Evolutionary conservation across 108 stramenopile species (phyloP).

Genomic region (Pseudonitzschia pungens): DNA sequence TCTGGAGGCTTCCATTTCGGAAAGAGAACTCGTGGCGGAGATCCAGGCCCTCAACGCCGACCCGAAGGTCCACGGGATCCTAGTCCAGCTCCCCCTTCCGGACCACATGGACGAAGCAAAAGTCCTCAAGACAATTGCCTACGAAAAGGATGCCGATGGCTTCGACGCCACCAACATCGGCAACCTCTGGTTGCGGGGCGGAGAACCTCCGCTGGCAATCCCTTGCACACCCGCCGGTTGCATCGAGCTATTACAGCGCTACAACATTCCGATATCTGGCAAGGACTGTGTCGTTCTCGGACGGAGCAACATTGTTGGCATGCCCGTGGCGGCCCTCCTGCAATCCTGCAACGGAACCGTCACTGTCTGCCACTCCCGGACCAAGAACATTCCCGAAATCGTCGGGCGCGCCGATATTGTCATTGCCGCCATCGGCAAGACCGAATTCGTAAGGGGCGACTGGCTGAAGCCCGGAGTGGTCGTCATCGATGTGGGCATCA

Average conservation of each 20-base stretch:
- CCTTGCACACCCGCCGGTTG: constrained; percentile 89
- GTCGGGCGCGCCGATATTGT: constrained; percentile 91
- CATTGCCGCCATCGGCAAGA: constrained; percentile 89
- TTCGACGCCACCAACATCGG: constrained; percentile 88
- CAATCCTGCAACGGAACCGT: constrained; percentile 88
- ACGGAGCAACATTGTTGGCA: constrained; percentile 80
- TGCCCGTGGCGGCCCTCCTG: constrained; percentile 89
- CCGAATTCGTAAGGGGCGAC: constrained; percentile 77
- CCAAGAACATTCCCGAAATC: constrained; percentile 63
- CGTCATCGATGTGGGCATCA: constrained; percentile 97
- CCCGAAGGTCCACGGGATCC: constrained; percentile 86
- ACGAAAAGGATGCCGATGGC: constrained; percentile 93
- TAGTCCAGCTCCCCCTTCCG: constrained; percentile 95
- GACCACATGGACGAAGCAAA: constrained; percentile 74
- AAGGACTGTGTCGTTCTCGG: constrained; percentile 93
- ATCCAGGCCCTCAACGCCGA: constrained; percentile 78
- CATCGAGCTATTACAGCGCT: constrained; percentile 91
- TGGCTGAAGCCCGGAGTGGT: constrained; percentile 94
- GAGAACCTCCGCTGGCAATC: constrained; percentile 54
- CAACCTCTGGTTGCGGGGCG: constrained; percentile 48
- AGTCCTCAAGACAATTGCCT: constrained; percentile 63
- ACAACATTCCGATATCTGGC: constrained; percentile 75
- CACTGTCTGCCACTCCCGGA: constrained; percentile 90
- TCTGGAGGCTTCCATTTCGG: constrained; percentile 68
- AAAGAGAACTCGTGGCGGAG: constrained; percentile 65